Evolutionary conservation across 352 stramenopile species (phyloP).

Genomic region (Thraustotheca clavata): DNA sequence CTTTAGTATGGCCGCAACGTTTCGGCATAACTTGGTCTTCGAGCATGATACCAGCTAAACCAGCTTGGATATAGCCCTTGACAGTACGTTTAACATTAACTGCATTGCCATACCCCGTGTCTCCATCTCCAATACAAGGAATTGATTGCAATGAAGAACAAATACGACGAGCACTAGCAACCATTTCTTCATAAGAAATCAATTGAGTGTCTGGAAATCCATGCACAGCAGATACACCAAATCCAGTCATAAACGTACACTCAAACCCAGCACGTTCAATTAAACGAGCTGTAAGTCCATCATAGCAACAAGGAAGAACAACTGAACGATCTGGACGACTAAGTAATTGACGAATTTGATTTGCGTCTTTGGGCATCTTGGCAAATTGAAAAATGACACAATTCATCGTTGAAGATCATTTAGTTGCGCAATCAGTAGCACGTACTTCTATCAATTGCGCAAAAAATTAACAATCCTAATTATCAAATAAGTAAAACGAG

Average conservation of each 20-base stretch:
- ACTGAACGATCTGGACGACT: conserved; percentile 13
- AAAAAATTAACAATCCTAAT: too few species aligned
- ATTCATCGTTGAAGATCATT: too few species aligned
- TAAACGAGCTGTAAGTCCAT: conserved; percentile 85
- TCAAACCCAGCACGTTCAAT: conserved; percentile 83
- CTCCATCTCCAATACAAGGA: conserved; percentile 77
- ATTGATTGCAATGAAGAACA: conserved; percentile 35
- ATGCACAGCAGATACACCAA: conserved; percentile 80
- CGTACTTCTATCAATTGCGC: too few species aligned
- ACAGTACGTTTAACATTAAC: conserved; percentile 91
- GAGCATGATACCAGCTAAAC: conserved; percentile 91
- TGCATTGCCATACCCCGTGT: conserved; percentile 91
- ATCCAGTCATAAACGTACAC: conserved; percentile 91
- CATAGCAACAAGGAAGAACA: conserved; percentile 86
- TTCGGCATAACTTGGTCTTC: conserved; percentile 92
- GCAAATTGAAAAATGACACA: not conserved
- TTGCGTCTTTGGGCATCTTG: not conserved
- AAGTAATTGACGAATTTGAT: not conserved
- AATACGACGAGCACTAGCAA: conserved; percentile 30
- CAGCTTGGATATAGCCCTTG: conserved; percentile 78
- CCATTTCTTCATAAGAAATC: conserved; percentile 60
- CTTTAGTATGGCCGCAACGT: conserved; percentile 87
- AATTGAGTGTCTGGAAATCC: conserved; percentile 87
- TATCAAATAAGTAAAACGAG: too few species aligned
- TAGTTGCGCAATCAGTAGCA: too few species aligned